phyloP scores from a whole-genome alignment of 164 flowering plant species.

The Magnolia sinica region DNA sequence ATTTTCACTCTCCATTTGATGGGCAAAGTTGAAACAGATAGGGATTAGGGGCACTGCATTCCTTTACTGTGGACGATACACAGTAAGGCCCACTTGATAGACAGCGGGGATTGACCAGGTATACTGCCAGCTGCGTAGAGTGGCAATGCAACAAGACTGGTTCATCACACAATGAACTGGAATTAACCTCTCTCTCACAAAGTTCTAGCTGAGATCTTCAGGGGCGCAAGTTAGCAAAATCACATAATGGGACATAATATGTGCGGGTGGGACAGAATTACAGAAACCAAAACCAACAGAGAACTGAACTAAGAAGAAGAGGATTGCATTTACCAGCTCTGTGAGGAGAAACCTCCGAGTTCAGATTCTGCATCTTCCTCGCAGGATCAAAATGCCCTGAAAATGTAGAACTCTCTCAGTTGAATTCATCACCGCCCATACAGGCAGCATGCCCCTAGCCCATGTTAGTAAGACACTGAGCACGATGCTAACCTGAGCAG shows the following conservation, averaged over 20 bases:
- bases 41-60: background rate
- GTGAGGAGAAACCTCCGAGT: constrained; percentile 60
- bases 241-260: background rate
- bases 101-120: background rate
- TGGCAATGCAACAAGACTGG: background rate
- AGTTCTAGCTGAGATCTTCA: background rate
- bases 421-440: background rate
- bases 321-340: constrained; percentile 52
- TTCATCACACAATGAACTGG: background rate
- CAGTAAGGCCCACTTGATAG: background rate
- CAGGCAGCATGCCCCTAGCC: background rate
- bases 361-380: constrained; percentile 3
- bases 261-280: too few relatives aligned
- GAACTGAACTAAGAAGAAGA: background rate
- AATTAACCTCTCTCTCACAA: background rate
- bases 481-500: background rate
- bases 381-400: background rate
- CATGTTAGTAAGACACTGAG: background rate
- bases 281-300: background rate
- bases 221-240: background rate
- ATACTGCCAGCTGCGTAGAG: background rate
- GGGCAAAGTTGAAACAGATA: too few relatives aligned
- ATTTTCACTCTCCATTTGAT: too few relatives aligned
- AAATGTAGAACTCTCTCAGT: background rate
- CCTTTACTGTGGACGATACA: background rate